Base-by-base conservation (phyloP, 352 stramenopile genomes). In the Globisporangium polare region DNA sequence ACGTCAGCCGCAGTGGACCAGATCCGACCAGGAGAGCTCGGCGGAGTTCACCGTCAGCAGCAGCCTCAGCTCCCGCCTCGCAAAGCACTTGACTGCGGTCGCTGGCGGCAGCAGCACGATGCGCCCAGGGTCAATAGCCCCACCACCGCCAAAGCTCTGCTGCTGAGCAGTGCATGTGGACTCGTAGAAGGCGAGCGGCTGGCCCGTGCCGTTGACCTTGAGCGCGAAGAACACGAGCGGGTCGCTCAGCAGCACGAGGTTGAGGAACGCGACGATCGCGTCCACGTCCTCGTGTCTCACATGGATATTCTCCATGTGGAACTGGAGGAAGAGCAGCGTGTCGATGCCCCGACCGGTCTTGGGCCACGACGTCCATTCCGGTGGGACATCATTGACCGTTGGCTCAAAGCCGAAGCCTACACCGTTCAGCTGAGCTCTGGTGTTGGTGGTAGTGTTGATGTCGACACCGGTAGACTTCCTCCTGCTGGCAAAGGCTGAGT, bases 241-340 rank as follows among this genome's bases (percentile, higher is more conserved):
- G 43, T 80, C 69, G 31, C 72, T 83, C 72, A 83, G 67, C 6
- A 78, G 20, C 13, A 77, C 69, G 13, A 75, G 52, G 31, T 78
- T 78, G 62, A 80, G 71, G 37, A 80, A 69, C 1, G 73, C 68
- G 10, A 75, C 55, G 29, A 59, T 9, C 7, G 53, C 37, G 39
- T 59, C 37, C 12, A 59, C 22, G 15, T 59, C 37, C 6, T 42
- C 33, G 27, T 59, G 53, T 1, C 53, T 35, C 53, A 20, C 15
- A 5, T 41, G 9, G 13, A 59, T 15, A 17, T 41, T 27, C 37
- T 46, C 53, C 37, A 59, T 10, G 53, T 39, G 37, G 15, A 50
- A 33, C 13, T 59, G 53, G 7, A 59, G 35, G 35, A 50, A 59
- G 10, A 24, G 37, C 35, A 59, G 37, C 22, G 37, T 59, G 22